phyloP scores from a whole-genome alignment of 139 green algal genomes.

The Chlorella sp. region DNA sequence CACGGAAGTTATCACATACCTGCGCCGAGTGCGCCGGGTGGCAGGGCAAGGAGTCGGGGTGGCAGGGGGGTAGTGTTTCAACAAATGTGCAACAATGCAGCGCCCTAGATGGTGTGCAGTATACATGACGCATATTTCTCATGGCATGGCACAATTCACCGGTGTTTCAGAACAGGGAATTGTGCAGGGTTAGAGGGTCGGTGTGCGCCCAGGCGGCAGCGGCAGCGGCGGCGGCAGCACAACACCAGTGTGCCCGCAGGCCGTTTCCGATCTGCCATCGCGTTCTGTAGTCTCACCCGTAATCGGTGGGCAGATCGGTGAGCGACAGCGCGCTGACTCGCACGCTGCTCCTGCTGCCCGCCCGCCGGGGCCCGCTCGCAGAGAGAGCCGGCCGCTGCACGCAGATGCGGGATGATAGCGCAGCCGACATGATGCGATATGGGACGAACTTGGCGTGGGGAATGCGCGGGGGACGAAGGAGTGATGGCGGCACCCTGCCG shows the following conservation, averaged over 20 bases:
- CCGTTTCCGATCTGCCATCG: not conserved
- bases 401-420: not conserved
- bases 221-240: too few species aligned
- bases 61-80: too few species aligned
- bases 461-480: not conserved
- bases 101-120: too few species aligned
- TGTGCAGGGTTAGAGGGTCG: too few species aligned
- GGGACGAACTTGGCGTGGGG: not conserved
- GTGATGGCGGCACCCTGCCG: not conserved
- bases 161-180: not conserved
- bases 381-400: not conserved
- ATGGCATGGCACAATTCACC: not conserved
- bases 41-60: too few species aligned
- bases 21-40: not conserved
- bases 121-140: too few species aligned
- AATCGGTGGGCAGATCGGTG: too few species aligned
- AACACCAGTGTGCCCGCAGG: not conserved
- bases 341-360: too few species aligned
- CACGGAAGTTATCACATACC: constrained; percentile 1
- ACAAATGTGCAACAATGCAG: too few species aligned
- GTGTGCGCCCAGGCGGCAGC: too few species aligned
- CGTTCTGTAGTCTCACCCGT: too few species aligned
- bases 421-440: not conserved
- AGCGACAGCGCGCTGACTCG: too few species aligned
- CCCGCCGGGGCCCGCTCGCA: not conserved